Percentiles rank a stretch among this genome's conserved stretches.
These are phyloP conservation scores for Pseudogymnoascus sp. DNA, from an alignment of 2,329 filamentous ascomycete genomes.

Conservation along the genomic window DNA sequence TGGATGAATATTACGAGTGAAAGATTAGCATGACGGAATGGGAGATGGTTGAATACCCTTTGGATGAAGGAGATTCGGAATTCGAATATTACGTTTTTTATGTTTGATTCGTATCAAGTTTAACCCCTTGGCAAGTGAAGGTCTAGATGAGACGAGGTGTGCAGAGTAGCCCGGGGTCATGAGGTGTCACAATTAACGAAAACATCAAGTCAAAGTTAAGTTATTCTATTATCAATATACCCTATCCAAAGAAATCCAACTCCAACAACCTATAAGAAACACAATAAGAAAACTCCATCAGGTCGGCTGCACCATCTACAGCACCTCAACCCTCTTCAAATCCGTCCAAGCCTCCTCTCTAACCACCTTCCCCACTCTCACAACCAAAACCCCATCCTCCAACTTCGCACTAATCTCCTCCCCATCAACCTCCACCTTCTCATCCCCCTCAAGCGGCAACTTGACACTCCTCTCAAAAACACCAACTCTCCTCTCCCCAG, in stretches of 20 bases:
- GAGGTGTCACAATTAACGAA: neutral
- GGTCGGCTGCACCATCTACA: conserved; percentile 24
- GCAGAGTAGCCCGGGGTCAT: neutral
- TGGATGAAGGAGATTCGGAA: neutral
- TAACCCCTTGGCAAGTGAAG: too few species aligned
- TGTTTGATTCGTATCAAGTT: neutral
- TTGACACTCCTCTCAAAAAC: conserved; percentile 65
- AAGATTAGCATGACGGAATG: neutral
- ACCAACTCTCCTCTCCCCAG: conserved; percentile 62
- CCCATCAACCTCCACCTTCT: conserved; percentile 57
- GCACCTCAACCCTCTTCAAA: conserved; percentile 52
- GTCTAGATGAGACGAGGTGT: neutral
- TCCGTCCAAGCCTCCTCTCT: conserved; percentile 57
- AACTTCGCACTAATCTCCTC: conserved; percentile 66
- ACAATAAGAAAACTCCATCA: neutral
- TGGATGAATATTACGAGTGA: neutral
- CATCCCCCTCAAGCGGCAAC: conserved; percentile 45
- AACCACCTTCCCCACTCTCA: conserved; percentile 65
- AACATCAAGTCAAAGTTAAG: neutral
- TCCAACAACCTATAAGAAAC: neutral
- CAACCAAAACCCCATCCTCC: conserved; percentile 67
- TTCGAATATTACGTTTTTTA: neutral
- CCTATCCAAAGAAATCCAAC: neutral
- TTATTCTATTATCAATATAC: neutral
- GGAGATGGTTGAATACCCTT: neutral